Evolutionary conservation across 495 filamentous ascomycete species (phyloP), one percentile per base, ranked within the genome.

Genomic region (Chlorociboria aeruginascens): DNA sequence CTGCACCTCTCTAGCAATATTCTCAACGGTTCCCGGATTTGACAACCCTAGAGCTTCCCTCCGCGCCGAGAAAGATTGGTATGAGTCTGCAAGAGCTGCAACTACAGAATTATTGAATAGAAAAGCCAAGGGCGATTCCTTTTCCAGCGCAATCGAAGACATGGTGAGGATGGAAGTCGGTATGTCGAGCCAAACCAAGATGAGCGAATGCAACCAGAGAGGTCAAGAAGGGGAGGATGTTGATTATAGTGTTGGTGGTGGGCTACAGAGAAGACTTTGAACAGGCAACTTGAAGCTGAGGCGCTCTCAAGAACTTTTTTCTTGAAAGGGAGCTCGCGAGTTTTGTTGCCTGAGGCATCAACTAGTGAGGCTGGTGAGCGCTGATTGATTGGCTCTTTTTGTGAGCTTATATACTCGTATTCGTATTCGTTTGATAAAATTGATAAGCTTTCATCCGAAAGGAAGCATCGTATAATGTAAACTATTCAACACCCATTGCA

Each of bases 21-120:
- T 84, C 65, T 99, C 92, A 47, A 96, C 79, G 20, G 83, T 85
- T 45, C 93, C 92, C 30, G 92, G 92, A 65, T 96, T 95, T 30
- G 82, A 75, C 43, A 99, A 73, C 51, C 89, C 90, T 52, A 99
- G 76, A 63, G 81, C 80, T 54, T 78, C 83, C 70, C 92, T 81
- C 68, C 85, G 78, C 48, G 90, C 84, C 40, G 81, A 80, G 65
- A 98, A 98, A 35, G 80, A 76, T 50, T 65, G 71, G 68, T 92
- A 93, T 65, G 78, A 80, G 71, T 94, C 83, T 66, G 74, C 72
- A 51, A 95, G 59, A 44, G 78, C 70, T 43, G 74, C 68, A 49
- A 76, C 69, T 38, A 90, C 66, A 45, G 85, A 72, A 60, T 94
- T 95, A 49, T 81, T 74, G 52, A 71, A 75, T 38, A 93, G 57